Evolutionary conservation across 202 grass and related monocot species (phyloP).

Genomic region (Saccharum hybrid): DNA sequence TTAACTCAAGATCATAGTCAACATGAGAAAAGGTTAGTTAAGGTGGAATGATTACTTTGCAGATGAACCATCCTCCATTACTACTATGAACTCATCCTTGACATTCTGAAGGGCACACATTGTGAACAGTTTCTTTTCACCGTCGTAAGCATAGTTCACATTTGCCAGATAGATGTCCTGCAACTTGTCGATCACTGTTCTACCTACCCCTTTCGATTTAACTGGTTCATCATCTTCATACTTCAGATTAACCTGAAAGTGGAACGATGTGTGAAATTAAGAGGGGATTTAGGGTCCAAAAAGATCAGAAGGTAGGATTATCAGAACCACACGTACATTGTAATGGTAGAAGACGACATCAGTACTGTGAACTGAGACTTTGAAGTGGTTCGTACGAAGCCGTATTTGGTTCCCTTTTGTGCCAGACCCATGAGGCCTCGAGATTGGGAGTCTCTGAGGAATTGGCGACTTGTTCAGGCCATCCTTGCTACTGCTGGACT

Average conservation of each 20-base stretch:
- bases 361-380: constrained; percentile 2
- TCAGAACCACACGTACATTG: background rate
- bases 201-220: constrained; percentile 35
- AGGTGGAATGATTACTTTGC: constrained; percentile 44
- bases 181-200: constrained; percentile 63
- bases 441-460: constrained; percentile 1
- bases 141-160: constrained; percentile 65
- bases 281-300: background rate
- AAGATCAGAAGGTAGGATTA: background rate
- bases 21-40: background rate
- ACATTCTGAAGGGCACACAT: constrained; percentile 51
- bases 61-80: constrained; percentile 53
- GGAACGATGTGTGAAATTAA: background rate
- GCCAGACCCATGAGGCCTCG: background rate
- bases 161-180: constrained; percentile 50
- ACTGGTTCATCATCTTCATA: constrained; percentile 52
- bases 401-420: background rate
- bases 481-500: background rate
- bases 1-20: background rate
- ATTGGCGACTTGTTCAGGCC: background rate
- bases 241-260: constrained; percentile 56
- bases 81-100: constrained; percentile 52
- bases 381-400: constrained; percentile 12
- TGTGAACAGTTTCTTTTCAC: constrained; percentile 57
- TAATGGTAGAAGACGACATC: background rate